Base-by-base conservation (phyloP, 2,329 filamentous ascomycete species). In the Clarireedia hainanense region DNA sequence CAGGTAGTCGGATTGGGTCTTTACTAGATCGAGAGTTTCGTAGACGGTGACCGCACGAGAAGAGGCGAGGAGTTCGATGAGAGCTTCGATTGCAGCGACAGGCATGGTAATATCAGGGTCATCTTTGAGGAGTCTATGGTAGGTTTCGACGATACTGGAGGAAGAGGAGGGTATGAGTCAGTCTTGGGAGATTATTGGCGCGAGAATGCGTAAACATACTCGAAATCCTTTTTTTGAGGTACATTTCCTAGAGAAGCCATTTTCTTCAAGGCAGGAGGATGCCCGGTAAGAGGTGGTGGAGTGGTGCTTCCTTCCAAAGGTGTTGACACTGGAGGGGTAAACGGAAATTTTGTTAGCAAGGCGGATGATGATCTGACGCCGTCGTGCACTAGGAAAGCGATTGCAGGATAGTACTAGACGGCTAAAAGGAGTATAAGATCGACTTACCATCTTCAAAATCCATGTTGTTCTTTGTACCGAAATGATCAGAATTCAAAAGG, bases 51-150 rank as follows among this genome's bases (percentile, higher is more conserved):
- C 88, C 6, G 90, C 86, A 60, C 85, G 84, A 47, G 85, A 88
- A 61, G 87, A 80, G 67, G 86, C 85, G 58, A 97, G 87, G 58
- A 94, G 86, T 68, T 87, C 83, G 63, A 97, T 94, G 58, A 99
- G 80, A 27, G 91, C 85, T 74, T 95, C 89, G 69, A 96, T 96
- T 57, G 91, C 91, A 20, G 94, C 94, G 55, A 99, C 89, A 60
- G 94, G 91, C 83, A 96, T 96, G 37, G 92, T 96, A 52, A 97
- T 80, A 60, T 95, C 89, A 10, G 87, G 80, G 70, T 97, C 91
- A 51, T 80, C 78, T 57, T 68, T 68, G 58, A 88, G 79, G 49
- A 88, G 79, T 50, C 76, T 73, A 65, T 81, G 77, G 74, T 89
- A 89, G 47, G 82, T 81, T 55, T 77, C 73, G 63, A 87, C 83